A percentile compares a stretch with the other conserved stretches of the same genome.
Evolutionary conservation across 768 basidiomycete species (phyloP).

Genomic region (Leccinum fibrillosum): DNA sequence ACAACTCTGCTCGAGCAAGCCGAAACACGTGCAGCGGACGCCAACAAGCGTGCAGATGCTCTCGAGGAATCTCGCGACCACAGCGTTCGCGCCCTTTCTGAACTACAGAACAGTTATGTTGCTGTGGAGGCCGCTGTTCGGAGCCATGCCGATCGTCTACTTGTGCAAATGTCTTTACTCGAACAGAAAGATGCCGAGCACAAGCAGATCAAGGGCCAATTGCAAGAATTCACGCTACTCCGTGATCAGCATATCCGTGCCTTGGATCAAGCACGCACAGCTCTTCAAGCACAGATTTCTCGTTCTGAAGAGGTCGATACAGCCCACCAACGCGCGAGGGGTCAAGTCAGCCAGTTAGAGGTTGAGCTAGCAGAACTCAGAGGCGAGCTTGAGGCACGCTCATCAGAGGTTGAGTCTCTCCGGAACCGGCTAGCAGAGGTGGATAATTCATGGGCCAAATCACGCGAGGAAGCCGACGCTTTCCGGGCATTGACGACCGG

Average conservation of each 20-base stretch:
- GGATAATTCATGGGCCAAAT: constrained; percentile 89
- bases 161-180: constrained; percentile 67
- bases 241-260: constrained; percentile 85
- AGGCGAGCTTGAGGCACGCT: constrained; percentile 75
- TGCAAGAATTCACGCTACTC: constrained; percentile 66
- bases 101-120: constrained; percentile 63
- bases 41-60: constrained; percentile 69
- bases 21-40: constrained; percentile 72
- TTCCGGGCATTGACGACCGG: constrained; percentile 84
- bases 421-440: constrained; percentile 67
- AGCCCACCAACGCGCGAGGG: constrained; percentile 66
- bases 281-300: constrained; percentile 69
- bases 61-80: constrained; percentile 68
- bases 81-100: constrained; percentile 59
- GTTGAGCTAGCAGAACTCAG: constrained; percentile 74
- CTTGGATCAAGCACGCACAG: constrained; percentile 79
- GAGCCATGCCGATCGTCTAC: constrained; percentile 72
- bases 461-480: constrained; percentile 89
- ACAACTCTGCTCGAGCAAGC: constrained; percentile 76
- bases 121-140: constrained; percentile 61
- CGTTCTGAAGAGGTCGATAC: constrained; percentile 78
- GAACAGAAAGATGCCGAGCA: constrained; percentile 83
- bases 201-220: constrained; percentile 55
- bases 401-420: constrained; percentile 68
- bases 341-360: constrained; percentile 69